These are phyloP conservation scores for Saccharomycopsis hybrid DNA, from an alignment of 1,139 yeast species.

Conservation along the genomic window DNA sequence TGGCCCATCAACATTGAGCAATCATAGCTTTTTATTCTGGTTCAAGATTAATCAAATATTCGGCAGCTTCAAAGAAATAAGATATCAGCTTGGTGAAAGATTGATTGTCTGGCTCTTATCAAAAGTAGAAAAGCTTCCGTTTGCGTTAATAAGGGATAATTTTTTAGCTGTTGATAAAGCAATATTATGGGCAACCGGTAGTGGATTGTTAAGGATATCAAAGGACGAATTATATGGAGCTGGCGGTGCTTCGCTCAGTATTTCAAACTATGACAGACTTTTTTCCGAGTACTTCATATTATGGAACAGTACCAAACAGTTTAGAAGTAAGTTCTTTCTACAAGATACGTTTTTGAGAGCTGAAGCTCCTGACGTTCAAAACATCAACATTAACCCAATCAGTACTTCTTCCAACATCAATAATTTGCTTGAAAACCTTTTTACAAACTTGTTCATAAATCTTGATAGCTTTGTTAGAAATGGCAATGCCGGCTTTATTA, in stretches of 20 bases:
- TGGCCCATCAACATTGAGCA: conserved; percentile 47
- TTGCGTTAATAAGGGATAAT: conserved; percentile 23
- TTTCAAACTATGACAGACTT: conserved; percentile 2
- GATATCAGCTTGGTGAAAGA: conserved; percentile 25
- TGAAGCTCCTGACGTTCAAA: no score
- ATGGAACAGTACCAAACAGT: conserved; percentile 17
- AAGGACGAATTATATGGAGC: conserved; percentile 7
- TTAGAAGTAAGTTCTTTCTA: no score
- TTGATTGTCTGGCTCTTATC: conserved; percentile 44
- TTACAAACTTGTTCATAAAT: no score
- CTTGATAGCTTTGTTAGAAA: no score
- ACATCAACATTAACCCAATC: no score
- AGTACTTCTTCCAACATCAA: no score
- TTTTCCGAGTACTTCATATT: conserved; percentile 14
- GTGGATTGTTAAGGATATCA: not conserved
- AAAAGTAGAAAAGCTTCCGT: conserved; percentile 34
- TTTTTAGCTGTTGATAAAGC: conserved; percentile 32
- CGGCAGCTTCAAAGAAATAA: conserved; percentile 29
- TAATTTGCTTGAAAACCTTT: no score
- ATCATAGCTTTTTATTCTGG: conserved; percentile 53
- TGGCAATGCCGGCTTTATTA: no score
- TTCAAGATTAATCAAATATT: conserved; percentile 35
- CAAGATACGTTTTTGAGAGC: no score
- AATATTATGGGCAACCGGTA: conserved; percentile 3
- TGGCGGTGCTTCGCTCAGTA: not conserved